phyloP scores from a whole-genome alignment of 1,284 basidiomycete genomes.

The Lentinula novae-zelandiae region DNA sequence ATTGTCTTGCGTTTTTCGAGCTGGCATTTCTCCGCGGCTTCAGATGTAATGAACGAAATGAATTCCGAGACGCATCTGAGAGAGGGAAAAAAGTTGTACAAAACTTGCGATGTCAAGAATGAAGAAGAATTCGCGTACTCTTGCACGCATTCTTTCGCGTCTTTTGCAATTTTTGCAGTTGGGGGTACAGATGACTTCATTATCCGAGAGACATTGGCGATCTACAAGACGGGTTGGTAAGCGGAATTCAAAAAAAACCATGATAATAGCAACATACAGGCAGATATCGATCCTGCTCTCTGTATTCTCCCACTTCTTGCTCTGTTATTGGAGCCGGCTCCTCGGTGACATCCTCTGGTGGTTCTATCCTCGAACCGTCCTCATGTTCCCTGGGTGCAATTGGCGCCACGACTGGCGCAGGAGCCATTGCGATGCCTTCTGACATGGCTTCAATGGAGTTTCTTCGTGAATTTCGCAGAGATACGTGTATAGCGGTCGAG shows the following conservation, averaged over 20 bases:
- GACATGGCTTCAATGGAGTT: background rate
- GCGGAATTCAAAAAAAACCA: background rate
- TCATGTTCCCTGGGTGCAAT: slow-evolving; percentile 7
- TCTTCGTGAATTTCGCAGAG: background rate
- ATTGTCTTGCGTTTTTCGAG: slow-evolving; percentile 78
- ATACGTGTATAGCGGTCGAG: background rate
- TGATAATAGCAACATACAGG: slow-evolving; percentile 53
- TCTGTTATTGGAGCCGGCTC: slow-evolving; percentile 78
- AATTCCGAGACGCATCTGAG: slow-evolving; percentile 84
- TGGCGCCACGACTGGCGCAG: background rate
- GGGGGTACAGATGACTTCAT: slow-evolving; percentile 90
- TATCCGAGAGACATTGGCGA: slow-evolving; percentile 92
- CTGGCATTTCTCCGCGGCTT: slow-evolving; percentile 86
- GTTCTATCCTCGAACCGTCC: slow-evolving; percentile 15
- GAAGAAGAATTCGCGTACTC: slow-evolving; percentile 36
- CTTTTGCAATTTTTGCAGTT: slow-evolving; percentile 95
- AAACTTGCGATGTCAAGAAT: background rate
- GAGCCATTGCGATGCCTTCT: background rate
- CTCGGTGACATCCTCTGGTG: slow-evolving; percentile 37
- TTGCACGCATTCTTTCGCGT: slow-evolving; percentile 95
- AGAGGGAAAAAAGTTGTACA: background rate
- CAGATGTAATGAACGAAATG: slow-evolving; percentile 91
- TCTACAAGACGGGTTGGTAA: slow-evolving; percentile 41
- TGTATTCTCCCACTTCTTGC: slow-evolving; percentile 87
- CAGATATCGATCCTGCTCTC: slow-evolving; percentile 88